A percentile compares a stretch with the other conserved stretches of the same genome.
These are phyloP conservation scores for Coccomyxa sp. DNA, from an alignment of 139 green algal species.

Conservation along the genomic window DNA sequence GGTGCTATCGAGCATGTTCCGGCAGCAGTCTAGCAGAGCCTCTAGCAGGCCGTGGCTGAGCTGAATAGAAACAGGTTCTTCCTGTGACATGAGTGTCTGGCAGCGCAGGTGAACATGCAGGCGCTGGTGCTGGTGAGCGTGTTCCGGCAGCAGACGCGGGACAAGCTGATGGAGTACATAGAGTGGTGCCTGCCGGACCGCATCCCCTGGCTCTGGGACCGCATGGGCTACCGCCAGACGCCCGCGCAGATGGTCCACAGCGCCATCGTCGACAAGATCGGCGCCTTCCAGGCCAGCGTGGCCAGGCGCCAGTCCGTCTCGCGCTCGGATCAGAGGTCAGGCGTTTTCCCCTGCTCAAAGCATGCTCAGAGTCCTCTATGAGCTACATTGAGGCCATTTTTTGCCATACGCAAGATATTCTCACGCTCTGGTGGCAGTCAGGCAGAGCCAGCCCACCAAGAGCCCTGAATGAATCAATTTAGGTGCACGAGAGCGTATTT, in stretches of 20 bases:
- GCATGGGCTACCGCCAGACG: not conserved
- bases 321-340: slow-evolving; percentile 14
- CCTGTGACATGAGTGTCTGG: too few species aligned
- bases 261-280: slow-evolving; percentile 58
- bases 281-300: slow-evolving; percentile 61
- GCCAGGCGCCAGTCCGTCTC: slow-evolving; percentile 26
- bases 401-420: too few species aligned
- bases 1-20: slow-evolving; percentile 69
- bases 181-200: slow-evolving; percentile 32
- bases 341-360: too few species aligned
- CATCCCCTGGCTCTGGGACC: slow-evolving; percentile 33
- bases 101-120: slow-evolving; percentile 21
- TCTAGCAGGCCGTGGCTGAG: too few species aligned
- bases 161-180: slow-evolving; percentile 46
- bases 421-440: too few species aligned
- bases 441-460: too few species aligned
- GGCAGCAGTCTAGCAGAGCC: too few species aligned
- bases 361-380: too few species aligned
- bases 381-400: too few species aligned
- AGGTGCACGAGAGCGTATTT: too few species aligned
- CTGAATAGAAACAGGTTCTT: too few species aligned
- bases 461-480: too few species aligned
- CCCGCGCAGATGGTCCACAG: slow-evolving; percentile 37
- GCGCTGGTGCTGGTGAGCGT: slow-evolving; percentile 56
- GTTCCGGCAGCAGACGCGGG: slow-evolving; percentile 56